phyloP scores from a whole-genome alignment of 257 asterid genomes.

The Solanum corneliomulleri region DNA sequence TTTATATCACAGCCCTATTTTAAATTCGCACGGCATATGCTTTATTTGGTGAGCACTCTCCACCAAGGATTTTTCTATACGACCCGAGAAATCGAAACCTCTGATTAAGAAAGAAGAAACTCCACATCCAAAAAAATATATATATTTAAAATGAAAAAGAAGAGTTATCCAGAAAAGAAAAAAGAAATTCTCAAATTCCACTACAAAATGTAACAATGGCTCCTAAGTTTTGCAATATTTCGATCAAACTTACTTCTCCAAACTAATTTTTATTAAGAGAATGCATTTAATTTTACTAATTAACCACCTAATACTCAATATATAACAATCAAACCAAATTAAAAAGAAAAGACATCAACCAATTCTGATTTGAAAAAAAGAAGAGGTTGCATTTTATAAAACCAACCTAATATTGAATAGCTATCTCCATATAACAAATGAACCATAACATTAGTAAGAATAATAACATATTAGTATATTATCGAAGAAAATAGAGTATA shows the following conservation, averaged over 20 bases:
- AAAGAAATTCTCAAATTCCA: background rate
- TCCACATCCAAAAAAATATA: no score
- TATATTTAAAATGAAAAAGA: no score
- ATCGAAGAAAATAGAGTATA: background rate
- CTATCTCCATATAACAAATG: background rate
- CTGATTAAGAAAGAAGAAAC: fast-evolving
- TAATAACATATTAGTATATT: background rate
- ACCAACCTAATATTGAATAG: background rate
- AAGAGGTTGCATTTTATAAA: background rate
- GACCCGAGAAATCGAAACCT: fast-evolving
- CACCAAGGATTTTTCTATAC: no score
- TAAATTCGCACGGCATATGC: fast-evolving
- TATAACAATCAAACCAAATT: background rate
- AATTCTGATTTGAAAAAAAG: background rate
- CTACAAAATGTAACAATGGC: background rate
- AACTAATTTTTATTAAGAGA: background rate
- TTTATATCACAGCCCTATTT: fast-evolving
- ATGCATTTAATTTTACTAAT: background rate
- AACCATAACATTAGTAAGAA: background rate
- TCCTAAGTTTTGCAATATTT: no score
- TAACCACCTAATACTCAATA: background rate
- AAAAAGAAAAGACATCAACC: background rate
- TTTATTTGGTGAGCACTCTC: no score
- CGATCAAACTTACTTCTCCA: background rate
- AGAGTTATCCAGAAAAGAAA: no score